Conservation (phyloP, 176 grass and related monocot species). For the Eragrostis curvula region DNA sequence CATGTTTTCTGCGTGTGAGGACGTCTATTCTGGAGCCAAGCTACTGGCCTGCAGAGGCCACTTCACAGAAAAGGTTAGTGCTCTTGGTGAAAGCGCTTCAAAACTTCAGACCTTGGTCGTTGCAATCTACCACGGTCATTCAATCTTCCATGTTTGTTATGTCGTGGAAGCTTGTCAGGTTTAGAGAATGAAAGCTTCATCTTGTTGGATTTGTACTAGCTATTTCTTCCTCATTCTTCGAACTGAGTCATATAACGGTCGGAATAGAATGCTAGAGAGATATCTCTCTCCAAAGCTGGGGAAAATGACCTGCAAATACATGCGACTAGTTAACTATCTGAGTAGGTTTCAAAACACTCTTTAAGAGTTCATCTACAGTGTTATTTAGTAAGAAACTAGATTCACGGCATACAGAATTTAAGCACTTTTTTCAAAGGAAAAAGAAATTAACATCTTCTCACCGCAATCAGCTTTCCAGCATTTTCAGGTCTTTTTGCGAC, state of each 20-base stretch:
- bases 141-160: constrained; percentile 13
- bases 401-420: neutral
- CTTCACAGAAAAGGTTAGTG: neutral
- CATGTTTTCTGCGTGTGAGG: neutral
- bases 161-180: neutral
- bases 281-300: constrained; percentile 97
- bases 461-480: constrained; percentile 84
- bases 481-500: constrained; percentile 94
- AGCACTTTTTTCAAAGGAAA: neutral
- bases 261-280: constrained; percentile 77
- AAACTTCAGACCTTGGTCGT: constrained; percentile 2
- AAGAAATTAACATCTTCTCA: constrained; percentile 47
- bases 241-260: constrained; percentile 82
- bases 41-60: constrained; percentile 2
- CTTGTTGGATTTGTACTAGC: neutral
- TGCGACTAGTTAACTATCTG: constrained; percentile 22
- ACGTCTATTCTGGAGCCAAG: constrained; percentile 17
- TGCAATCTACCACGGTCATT: constrained; percentile 7
- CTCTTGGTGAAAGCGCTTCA: neutral
- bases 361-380: too few species aligned
- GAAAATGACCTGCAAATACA: constrained; percentile 80
- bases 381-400: neutral
- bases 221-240: constrained; percentile 68
- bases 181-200: neutral
- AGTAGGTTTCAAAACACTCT: neutral